phyloP scores from a whole-genome alignment of 192 early-diverging fungal genomes.

The Gaertneriomyces semiglobifer region DNA sequence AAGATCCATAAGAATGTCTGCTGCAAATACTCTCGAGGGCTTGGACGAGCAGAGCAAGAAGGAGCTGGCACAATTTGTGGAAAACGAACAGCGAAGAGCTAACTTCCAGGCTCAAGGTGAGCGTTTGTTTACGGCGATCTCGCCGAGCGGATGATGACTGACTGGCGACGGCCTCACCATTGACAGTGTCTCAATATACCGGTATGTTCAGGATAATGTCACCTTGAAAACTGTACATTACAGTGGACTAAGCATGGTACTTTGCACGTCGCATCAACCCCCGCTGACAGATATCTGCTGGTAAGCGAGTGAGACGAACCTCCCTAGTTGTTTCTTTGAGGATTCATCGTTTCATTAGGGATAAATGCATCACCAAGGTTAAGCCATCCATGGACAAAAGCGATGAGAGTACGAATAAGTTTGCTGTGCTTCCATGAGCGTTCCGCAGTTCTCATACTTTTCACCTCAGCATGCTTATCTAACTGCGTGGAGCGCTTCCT shows the following conservation, averaged over 20 bases:
- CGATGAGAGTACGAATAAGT: slow-evolving; percentile 24
- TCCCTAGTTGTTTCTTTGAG: background rate
- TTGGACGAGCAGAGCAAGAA: slow-evolving; percentile 31
- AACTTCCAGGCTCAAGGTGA: slow-evolving; percentile 27
- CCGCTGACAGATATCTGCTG: slow-evolving; percentile 23
- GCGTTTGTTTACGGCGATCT: background rate
- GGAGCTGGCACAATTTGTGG: slow-evolving; percentile 30
- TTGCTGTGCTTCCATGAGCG: background rate
- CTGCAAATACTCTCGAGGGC: background rate
- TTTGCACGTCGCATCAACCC: background rate
- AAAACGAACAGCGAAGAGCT: slow-evolving; percentile 30
- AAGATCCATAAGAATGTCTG: no score
- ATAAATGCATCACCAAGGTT: slow-evolving; percentile 38
- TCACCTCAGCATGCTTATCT: slow-evolving; percentile 47
- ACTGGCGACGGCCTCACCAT: background rate
- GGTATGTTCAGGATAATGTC: slow-evolving; percentile 10
- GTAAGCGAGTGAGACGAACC: slow-evolving; percentile 7
- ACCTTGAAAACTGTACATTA: background rate
- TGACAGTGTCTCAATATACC: slow-evolving; percentile 23
- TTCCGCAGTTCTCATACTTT: background rate
- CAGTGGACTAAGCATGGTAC: background rate
- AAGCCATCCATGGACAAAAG: slow-evolving; percentile 27
- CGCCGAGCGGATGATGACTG: background rate
- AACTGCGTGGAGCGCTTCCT: slow-evolving; percentile 73
- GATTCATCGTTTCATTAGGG: slow-evolving; percentile 19